Evolutionary conservation across 345 rosid species (phyloP).

Genomic region (Moricandia moricandioides): DNA sequence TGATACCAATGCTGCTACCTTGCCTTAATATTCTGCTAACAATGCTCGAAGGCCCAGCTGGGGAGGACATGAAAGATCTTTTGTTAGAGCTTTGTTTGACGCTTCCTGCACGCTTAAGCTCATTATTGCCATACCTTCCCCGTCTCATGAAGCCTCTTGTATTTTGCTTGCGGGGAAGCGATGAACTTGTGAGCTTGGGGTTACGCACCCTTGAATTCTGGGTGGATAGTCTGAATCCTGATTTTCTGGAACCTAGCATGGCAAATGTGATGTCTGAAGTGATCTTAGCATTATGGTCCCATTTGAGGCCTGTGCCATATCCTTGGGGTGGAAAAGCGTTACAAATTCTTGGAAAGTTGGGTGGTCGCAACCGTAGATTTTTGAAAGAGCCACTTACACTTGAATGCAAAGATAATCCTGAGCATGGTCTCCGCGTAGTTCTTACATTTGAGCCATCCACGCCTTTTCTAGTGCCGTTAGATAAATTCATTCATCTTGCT

Average conservation of each 20-base stretch:
- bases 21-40: conserved; percentile 86
- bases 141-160: conserved; percentile 97
- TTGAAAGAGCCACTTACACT: conserved; percentile 95
- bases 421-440: conserved; percentile 94
- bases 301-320: conserved; percentile 87
- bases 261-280: conserved; percentile 96
- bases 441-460: conserved; percentile 95
- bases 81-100: conserved; percentile 89
- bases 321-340: conserved; percentile 93
- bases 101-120: conserved; percentile 96
- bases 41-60: conserved; percentile 97
- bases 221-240: conserved; percentile 99
- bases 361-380: conserved; percentile 96
- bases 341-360: conserved; percentile 96
- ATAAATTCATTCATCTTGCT: conserved; percentile 92
- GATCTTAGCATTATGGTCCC: conserved; percentile 96
- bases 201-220: conserved; percentile 96
- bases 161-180: conserved; percentile 75
- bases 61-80: conserved; percentile 90
- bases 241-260: conserved; percentile 96
- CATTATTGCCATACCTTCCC: conserved; percentile 84
- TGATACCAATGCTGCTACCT: conserved; percentile 85
- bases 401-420: conserved; percentile 98
- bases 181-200: conserved; percentile 86
- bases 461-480: conserved; percentile 91